phyloP scores from a whole-genome alignment of 192 early-diverging fungal species.

The Rhizoclosmatium sp. region DNA sequence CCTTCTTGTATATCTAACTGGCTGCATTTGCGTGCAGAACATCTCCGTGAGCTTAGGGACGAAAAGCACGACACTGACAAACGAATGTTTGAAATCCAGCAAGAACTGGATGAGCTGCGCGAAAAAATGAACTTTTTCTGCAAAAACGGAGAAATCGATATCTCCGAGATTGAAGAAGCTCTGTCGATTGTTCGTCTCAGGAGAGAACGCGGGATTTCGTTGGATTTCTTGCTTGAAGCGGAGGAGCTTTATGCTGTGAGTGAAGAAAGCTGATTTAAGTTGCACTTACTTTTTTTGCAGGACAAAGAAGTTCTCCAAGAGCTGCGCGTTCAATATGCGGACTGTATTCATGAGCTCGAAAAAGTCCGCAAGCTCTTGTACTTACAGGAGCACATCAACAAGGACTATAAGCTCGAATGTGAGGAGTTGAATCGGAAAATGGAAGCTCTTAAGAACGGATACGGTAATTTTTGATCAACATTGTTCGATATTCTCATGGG shows the following conservation, averaged over 20 bases:
- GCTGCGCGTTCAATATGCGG: constrained; percentile 59
- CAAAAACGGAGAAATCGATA: constrained; percentile 49
- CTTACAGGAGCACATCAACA: constrained; percentile 66
- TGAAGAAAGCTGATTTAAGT: constrained; percentile 20
- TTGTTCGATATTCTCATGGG: not conserved
- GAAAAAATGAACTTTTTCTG: constrained; percentile 42
- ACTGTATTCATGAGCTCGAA: constrained; percentile 64
- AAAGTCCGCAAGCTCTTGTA: constrained; percentile 56
- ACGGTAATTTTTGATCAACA: constrained; percentile 51
- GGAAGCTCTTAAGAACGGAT: constrained; percentile 61
- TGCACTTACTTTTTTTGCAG: constrained; percentile 36
- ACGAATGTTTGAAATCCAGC: constrained; percentile 44
- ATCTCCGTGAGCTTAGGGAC: constrained; percentile 19
- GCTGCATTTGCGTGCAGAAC: not conserved
- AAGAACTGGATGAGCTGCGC: constrained; percentile 47
- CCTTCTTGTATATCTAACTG: not conserved
- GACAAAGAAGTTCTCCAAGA: constrained; percentile 62
- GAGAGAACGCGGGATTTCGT: constrained; percentile 49
- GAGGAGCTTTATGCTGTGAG: constrained; percentile 46
- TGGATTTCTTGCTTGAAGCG: constrained; percentile 50
- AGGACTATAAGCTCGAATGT: constrained; percentile 62
- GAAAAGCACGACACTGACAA: constrained; percentile 42
- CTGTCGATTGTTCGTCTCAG: constrained; percentile 52
- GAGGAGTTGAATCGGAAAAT: constrained; percentile 54
- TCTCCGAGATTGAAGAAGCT: constrained; percentile 62